Evolutionary conservation across 108 stramenopile genomes (phyloP).

Genomic region (Stephanodiscus triporus): DNA sequence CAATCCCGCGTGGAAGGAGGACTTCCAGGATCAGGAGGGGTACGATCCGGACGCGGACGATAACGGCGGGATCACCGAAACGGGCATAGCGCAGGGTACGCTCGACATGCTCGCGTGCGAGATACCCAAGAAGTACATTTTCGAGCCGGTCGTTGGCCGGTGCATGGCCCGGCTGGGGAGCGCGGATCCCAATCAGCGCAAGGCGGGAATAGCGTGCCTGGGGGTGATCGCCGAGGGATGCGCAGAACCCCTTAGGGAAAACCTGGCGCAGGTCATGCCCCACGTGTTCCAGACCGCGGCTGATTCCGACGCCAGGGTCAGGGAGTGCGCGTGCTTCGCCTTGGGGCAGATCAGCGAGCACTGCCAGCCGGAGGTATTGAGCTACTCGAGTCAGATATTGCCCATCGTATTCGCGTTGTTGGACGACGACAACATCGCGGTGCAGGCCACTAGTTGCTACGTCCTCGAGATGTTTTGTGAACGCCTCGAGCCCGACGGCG

Average conservation of each 20-base stretch:
- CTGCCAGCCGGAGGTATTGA: constrained; percentile 97
- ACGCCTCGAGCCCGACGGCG: constrained; percentile 91
- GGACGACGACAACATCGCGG: constrained; percentile 87
- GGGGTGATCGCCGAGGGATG: constrained; percentile 97
- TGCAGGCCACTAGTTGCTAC: constrained; percentile 95
- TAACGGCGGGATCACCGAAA: constrained; percentile 85
- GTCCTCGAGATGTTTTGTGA: constrained; percentile 99
- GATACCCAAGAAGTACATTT: constrained; percentile 94
- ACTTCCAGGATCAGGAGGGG: constrained; percentile 66
- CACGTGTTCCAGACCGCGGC: constrained; percentile 79
- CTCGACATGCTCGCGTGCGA: constrained; percentile 96
- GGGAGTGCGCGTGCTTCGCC: constrained; percentile 98
- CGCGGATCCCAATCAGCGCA: constrained; percentile 79
- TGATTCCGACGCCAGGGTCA: constrained; percentile 86
- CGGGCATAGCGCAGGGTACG: constrained; percentile 94
- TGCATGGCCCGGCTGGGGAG: constrained; percentile 81
- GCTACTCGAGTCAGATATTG: constrained; percentile 86
- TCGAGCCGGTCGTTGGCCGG: constrained; percentile 84
- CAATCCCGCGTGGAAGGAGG: constrained; percentile 86
- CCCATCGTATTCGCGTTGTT: constrained; percentile 93
- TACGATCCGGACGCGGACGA: constrained; percentile 72
- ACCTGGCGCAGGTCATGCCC: constrained; percentile 81
- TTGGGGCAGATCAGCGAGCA: constrained; percentile 97
- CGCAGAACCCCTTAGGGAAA: constrained; percentile 79
- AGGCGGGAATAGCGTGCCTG: constrained; percentile 95